Base-by-base conservation (phyloP, 2,329 filamentous ascomycete species). In the Paramyrothecium roridum region DNA sequence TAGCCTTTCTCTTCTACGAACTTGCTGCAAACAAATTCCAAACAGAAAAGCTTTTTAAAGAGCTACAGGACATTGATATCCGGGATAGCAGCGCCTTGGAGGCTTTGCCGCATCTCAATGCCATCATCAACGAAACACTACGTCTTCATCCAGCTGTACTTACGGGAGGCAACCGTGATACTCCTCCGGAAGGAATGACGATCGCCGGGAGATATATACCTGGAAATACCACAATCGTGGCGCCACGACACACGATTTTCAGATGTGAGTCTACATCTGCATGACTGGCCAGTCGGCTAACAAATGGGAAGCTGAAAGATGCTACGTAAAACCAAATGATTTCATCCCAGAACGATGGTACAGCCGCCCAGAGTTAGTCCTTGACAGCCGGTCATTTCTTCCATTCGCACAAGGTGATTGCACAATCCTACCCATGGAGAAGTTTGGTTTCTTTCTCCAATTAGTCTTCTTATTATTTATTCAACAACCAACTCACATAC, bases 271-370 rank as follows among this genome's bases (percentile, higher is more conserved):
- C 4, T 20, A 21, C 8, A 20, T 6, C 6, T 8, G 46, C 17
- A 20, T 48, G 17, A 48, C 12, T 20, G 16, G 8, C 17, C 4
- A 13, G 11, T 23, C 16, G 37, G n/a, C 46, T 48, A 48, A 48
- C 4, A 8, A 4, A 11, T 20, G 33, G 8, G 11, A 16, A 62
- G 58, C 56, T 51, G 48, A 54, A 13, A 50, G 52, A 37, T 57
- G 34, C 13, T 62, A 60, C 20, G 52, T 40, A 10, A 43, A 56
- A 8, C 55, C 58, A 3, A 19, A 58, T 34, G 53, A 50, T 10
- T 65, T 64, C 30, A 59, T 64, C 8, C 62, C 62, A 3, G 63
- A 65, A 56, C 59, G 63, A n/a, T 65, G 62, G 63, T 63, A 58
- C 0, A 58, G 56, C 3, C 52, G 57, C 2, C 59, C 59, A 2